Conservation (phyloP, 768 basidiomycete species). For the Termitomyces sp. region DNA sequence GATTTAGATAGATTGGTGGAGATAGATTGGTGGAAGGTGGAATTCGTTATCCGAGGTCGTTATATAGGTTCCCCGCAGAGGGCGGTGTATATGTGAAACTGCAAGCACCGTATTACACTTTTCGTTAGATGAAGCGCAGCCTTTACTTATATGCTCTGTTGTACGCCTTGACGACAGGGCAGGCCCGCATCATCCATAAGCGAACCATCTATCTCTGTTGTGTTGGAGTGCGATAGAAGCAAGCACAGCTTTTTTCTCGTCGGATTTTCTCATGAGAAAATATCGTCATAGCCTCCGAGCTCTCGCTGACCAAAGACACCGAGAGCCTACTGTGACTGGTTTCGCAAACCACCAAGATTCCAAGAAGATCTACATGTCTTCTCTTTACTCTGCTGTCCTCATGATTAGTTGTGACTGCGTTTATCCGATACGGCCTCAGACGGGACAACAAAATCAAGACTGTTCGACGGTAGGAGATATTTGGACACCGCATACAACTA, state of each 20-base stretch:
- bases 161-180: neutral
- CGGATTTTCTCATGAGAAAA: neutral
- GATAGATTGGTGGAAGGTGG: neutral
- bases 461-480: neutral
- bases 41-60: constrained; percentile 6
- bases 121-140: neutral
- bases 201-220: neutral
- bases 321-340: neutral
- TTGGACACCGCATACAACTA: neutral
- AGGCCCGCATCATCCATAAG: neutral
- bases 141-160: neutral
- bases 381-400: neutral
- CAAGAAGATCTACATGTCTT: too few relatives aligned
- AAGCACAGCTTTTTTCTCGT: neutral
- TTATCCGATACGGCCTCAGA: neutral
- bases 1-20: too few relatives aligned
- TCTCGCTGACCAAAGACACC: neutral
- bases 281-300: neutral
- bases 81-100: constrained; percentile 1
- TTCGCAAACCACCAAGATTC: neutral
- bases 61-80: neutral
- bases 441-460: neutral
- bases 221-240: neutral
- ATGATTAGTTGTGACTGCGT: neutral
- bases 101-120: constrained; percentile 6